phyloP scores from a whole-genome alignment of 140 eudicot species.

The Stevia rebaudiana region DNA sequence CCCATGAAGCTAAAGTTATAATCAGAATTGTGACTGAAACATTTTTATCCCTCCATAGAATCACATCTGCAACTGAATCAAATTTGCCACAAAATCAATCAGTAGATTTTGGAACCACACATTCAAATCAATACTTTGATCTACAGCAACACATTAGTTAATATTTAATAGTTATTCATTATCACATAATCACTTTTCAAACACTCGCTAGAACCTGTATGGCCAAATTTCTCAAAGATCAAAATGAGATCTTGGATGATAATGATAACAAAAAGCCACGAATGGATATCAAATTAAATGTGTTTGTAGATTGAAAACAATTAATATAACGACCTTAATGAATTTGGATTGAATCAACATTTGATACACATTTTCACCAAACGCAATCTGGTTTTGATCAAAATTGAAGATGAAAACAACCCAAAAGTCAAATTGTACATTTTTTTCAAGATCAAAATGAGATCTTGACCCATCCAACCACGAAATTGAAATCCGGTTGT shows the following conservation, averaged over 20 bases:
- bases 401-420: slow-evolving; percentile 16
- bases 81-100: no score
- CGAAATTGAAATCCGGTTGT: neutral
- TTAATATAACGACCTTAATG: neutral
- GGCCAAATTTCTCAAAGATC: slow-evolving; percentile 14
- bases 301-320: neutral
- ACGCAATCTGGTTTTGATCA: neutral
- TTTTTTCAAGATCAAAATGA: slow-evolving; percentile 11
- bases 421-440: slow-evolving; percentile 1
- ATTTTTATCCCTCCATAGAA: slow-evolving; percentile 73
- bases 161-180: neutral
- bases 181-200: neutral
- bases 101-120: no score
- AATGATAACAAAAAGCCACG: neutral
- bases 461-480: slow-evolving; percentile 25
- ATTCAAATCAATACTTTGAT: neutral
- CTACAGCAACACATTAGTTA: neutral
- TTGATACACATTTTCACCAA: neutral
- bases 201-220: neutral
- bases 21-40: slow-evolving; percentile 47
- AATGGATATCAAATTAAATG: neutral
- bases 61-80: slow-evolving; percentile 78
- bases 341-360: neutral
- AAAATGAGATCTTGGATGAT: slow-evolving; percentile 12
- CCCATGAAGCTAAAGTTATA: slow-evolving; percentile 53